Evolutionary conservation across 2,329 filamentous ascomycete genomes (phyloP).

Genomic region (Aspergillus sp.): DNA sequence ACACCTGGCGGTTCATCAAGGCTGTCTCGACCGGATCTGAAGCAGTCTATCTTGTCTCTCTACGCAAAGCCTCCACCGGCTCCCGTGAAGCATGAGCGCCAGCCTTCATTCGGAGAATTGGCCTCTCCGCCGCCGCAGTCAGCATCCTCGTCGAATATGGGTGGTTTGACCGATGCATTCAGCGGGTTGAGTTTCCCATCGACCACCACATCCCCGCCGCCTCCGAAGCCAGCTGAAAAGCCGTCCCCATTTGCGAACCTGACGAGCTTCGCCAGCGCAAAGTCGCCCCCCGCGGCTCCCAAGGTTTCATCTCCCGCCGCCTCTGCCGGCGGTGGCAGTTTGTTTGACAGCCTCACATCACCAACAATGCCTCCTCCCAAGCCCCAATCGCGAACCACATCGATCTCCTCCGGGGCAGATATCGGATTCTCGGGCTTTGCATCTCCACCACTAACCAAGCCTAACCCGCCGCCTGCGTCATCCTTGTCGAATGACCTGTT

Average conservation of each 20-base stretch:
- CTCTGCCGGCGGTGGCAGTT: conserved; percentile 65
- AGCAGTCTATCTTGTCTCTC: conserved; percentile 93
- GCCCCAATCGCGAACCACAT: conserved; percentile 40
- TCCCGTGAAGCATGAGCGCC: conserved; percentile 51
- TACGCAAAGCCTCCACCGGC: conserved; percentile 77
- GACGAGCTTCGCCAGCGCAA: conserved; percentile 48
- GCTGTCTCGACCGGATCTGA: conserved; percentile 83
- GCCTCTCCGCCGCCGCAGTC: conserved; percentile 46
- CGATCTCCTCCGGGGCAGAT: conserved; percentile 55
- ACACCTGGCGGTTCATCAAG: conserved; percentile 52
- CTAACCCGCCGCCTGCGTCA: conserved; percentile 42
- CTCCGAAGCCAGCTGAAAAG: conserved; percentile 42
- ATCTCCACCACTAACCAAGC: conserved; percentile 23
- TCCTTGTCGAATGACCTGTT: conserved; percentile 73
- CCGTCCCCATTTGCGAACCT: conserved; percentile 62
- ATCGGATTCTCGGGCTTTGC: conserved; percentile 63
- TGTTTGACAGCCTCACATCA: conserved; percentile 71
- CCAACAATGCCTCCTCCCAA: conserved; percentile 47
- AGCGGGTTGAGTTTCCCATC: conserved; percentile 61
- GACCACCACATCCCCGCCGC: conserved; percentile 34
- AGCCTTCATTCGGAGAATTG: conserved; percentile 64
- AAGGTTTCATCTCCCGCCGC: conserved; percentile 47
- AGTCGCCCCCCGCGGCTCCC: conserved; percentile 40
- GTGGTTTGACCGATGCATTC: conserved; percentile 78
- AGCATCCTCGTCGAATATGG: conserved; percentile 36